Conservation (phyloP, 2,329 filamentous ascomycete genomes). For the Monascus ruber region DNA sequence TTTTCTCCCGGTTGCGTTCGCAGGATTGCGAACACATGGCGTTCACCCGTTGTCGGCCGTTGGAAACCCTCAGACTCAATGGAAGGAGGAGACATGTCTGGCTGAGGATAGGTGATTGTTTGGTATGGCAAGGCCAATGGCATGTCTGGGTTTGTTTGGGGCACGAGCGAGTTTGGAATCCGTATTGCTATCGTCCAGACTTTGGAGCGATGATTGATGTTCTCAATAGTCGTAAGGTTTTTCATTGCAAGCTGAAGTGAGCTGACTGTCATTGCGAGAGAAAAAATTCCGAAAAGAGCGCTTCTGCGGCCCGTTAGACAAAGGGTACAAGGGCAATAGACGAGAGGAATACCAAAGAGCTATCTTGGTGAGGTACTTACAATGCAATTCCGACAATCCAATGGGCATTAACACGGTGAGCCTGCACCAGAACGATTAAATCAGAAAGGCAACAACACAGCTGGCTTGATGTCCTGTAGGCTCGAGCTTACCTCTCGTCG, state of each 20-base stretch:
- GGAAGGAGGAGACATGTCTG: conserved; percentile 10
- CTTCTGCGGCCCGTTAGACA: conserved; percentile 28
- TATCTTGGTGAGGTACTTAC: conserved; percentile 21
- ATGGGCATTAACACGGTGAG: conserved; percentile 41
- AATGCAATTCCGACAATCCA: conserved; percentile 58
- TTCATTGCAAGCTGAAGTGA: conserved; percentile 57
- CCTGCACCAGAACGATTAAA: conserved; percentile 10
- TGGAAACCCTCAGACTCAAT: conserved; percentile 5
- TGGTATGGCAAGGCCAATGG: conserved; percentile 23
- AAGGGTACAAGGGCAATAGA: conserved; percentile 1
- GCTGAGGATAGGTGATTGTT: conserved; percentile 31
- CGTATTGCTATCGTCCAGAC: conserved; percentile 65
- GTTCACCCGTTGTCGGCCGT: conserved; percentile 38
- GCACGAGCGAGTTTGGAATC: conserved; percentile 41
- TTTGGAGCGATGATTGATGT: conserved; percentile 49
- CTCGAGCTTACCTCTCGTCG: conserved; percentile 30
- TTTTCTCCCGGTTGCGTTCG: conserved; percentile 64
- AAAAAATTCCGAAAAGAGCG: conserved; percentile 69
- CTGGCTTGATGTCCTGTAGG: too few relatives aligned
- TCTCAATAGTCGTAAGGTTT: conserved; percentile 80
- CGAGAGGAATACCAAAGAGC: conserved; percentile 1
- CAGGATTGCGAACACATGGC: conserved; percentile 67
- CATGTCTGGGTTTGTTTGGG: conserved; percentile 25
- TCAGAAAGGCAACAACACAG: too few relatives aligned
- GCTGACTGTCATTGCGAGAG: conserved; percentile 62